Base-by-base conservation (phyloP, 2,329 filamentous ascomycete species). In the Dactylellina drechsleri region DNA sequence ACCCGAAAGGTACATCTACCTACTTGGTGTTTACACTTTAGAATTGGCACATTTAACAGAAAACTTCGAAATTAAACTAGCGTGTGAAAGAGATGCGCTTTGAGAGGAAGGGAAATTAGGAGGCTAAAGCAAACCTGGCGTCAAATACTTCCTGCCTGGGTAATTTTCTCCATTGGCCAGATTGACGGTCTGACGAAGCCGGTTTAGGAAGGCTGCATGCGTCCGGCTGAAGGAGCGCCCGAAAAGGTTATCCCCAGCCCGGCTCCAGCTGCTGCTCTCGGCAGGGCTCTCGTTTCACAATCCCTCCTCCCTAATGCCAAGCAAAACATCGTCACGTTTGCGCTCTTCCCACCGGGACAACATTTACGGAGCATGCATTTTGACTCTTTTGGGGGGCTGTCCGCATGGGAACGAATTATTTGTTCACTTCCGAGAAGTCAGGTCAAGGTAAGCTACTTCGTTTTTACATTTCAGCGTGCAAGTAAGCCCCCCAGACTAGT, bases 61-160 rank as follows among this genome's bases (percentile, higher is more conserved):
- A 13, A 1, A 47, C 2, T n/a, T n/a, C 43, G 1, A 15, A 47
- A 18, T 18, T 15, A 47, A n/a, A 10, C 16, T 8, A 16, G 43
- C 23, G 23, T 23, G 23, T 16, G 7, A 2, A n/a, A 13, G 16
- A 47, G 15, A 47, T 4, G 23, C 4, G 23, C 23, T 23, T 23
- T 23, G 23, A 23, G 23, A 23, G 23, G 23, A 23, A 23, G 23
- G 23, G 23, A 23, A 23, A 23, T 23, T 23, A 4, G 23, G 23
- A 23, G 23, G 23, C 23, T 23, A 23, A 4, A 23, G 23, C 23
- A 47, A 47, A 47, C 31, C 10, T 20, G 40, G 52, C 50, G 60
- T 60, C 49, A 61, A 67, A 67, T 66, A 57, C 61, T 67, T 74
- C 61, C 70, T 31, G 67, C 62, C 36, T 61, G 13, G 70, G 70